Percentiles rank a stretch among this genome's conserved stretches.
Evolutionary conservation across 1,139 yeast species (phyloP).

Genomic region (Pichia sp.): DNA sequence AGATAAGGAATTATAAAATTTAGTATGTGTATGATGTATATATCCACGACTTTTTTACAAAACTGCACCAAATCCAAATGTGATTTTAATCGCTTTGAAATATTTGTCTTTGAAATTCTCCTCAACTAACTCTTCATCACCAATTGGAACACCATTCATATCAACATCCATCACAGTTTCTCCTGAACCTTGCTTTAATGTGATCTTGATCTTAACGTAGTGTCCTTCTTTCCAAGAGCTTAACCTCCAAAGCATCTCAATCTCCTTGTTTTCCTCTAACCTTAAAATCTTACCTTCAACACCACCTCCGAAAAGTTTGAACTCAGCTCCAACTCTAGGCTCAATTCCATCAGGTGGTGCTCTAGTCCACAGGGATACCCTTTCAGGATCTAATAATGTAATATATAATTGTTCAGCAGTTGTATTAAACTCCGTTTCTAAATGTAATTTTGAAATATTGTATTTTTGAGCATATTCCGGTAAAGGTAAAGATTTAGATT

Average conservation of each 20-base stretch:
- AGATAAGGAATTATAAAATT: background rate
- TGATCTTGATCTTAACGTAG: conserved; percentile 59
- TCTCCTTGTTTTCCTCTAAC: conserved; percentile 50
- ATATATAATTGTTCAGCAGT: conserved; percentile 77
- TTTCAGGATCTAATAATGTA: conserved; percentile 65
- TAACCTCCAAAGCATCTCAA: conserved; percentile 79
- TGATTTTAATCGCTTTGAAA: conserved; percentile 75
- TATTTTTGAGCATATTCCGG: conserved; percentile 40
- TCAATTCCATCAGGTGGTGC: conserved; percentile 58
- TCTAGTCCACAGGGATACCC: conserved; percentile 87
- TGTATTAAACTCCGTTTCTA: conserved; percentile 78
- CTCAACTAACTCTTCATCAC: conserved; percentile 89
- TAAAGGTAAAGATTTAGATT: conserved; percentile 7
- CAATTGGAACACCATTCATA: conserved; percentile 89
- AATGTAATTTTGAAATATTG: conserved; percentile 72
- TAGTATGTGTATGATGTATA: too few species aligned
- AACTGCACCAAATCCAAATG: conserved; percentile 92
- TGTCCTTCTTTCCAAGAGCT: conserved; percentile 84
- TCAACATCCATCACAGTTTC: conserved; percentile 77
- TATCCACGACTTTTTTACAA: conserved; percentile 30
- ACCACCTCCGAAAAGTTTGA: conserved; percentile 82
- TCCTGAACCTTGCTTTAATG: conserved; percentile 64
- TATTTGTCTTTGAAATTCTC: conserved; percentile 85
- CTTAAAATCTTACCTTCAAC: conserved; percentile 62
- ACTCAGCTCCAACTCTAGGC: conserved; percentile 55